Base-by-base conservation (phyloP, 192 early-diverging fungal species). In the Coemansia sp. region DNA sequence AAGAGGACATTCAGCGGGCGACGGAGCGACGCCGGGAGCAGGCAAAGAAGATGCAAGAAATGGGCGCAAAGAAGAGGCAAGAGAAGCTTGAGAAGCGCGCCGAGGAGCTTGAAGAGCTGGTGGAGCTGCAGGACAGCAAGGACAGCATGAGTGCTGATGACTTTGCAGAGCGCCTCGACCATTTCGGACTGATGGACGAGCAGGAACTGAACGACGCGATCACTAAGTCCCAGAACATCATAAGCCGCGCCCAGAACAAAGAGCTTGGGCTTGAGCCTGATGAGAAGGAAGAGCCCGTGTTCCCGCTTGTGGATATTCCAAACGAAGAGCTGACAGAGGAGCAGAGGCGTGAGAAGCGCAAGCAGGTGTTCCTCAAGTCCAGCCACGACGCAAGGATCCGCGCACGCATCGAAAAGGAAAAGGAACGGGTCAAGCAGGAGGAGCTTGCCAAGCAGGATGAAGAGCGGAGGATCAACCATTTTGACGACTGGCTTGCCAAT, bases 261-360 rank as follows among this genome's bases (percentile, higher is more conserved):
- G 87, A 91, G 56, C 74, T 91, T 5, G 94, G 94, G 3, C 86
- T 89, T 45, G 91, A 91, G 38, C 88, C 91, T 44, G 75, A 82
- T 19, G 91, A 93, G 57, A 90, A 87, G 70, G 87, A 90, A 42
- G 66, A 83, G 10, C 93, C 94, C 7, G 72, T 86, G 7, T 92
- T 89, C 56, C 88, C 84, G 2, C 72, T 95, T 19, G 70, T 91
- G 15, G 88, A 89, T 50, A 68, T 93, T 13, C 93, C 93, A 2
- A 92, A 96, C 64, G 87, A 86, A 3, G 82, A 89, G 62, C 82
- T 96, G 6, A 86, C 84, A 28, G 91, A 90, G 20, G 86, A 84
- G 41, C 89, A 93, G 28, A 85, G 71, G 54, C 89, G 89, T 63
- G 91, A 94, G 48, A 96, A 96, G 70, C 85, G 85, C 74, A 92